Evolutionary conservation across 129 eudicot species (phyloP).

Genomic region (Oenanthe sinensis): DNA sequence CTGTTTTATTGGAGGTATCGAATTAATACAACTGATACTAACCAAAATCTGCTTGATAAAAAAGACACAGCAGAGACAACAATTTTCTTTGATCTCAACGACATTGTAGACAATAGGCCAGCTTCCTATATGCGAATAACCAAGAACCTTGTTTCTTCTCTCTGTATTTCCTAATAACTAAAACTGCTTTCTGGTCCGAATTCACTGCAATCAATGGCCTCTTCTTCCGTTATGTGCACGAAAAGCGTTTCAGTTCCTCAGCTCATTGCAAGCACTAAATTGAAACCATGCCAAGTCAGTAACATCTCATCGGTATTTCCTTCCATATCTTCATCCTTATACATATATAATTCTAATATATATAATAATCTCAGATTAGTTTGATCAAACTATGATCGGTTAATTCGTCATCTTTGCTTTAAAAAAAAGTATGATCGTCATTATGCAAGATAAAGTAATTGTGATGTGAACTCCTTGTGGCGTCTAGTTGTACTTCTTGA

Average conservation of each 20-base stretch:
- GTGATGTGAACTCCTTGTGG: neutral
- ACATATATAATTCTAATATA: neutral
- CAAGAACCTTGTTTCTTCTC: neutral
- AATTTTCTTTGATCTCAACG: slow-evolving; percentile 6
- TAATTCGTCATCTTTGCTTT: too few relatives aligned
- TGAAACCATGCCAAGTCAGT: neutral
- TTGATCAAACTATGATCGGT: neutral
- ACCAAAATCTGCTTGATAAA: neutral
- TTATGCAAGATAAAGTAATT: neutral
- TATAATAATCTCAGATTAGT: neutral
- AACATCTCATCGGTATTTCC: slow-evolving; percentile 6
- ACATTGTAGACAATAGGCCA: slow-evolving; percentile 1
- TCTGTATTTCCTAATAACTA: neutral
- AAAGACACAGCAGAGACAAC: neutral
- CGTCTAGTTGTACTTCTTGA: neutral
- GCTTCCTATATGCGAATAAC: neutral
- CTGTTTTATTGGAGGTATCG: neutral
- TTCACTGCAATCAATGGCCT: neutral
- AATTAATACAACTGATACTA: neutral
- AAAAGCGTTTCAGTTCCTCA: neutral
- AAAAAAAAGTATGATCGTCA: neutral
- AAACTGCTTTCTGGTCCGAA: neutral
- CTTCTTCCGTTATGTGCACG: neutral
- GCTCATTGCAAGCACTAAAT: neutral
- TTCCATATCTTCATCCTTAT: neutral